These are phyloP conservation scores for Knoxia roxburghii DNA, from an alignment of 257 asterid genomes.

Conservation along the genomic window DNA sequence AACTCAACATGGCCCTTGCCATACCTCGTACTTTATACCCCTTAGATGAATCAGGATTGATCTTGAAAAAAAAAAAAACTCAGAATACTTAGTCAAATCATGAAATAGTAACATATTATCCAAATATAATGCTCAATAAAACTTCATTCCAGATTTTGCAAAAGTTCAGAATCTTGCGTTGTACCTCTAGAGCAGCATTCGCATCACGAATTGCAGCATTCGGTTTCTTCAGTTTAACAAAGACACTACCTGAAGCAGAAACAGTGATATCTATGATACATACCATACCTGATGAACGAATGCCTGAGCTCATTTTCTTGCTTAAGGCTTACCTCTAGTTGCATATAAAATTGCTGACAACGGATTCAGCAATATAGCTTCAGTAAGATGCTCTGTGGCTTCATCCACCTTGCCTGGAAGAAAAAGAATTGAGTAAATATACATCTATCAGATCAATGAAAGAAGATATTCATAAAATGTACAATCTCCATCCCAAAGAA, in stretches of 20 bases:
- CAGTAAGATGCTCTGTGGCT: constrained; percentile 50
- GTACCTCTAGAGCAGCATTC: constrained; percentile 70
- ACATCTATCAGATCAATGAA: too few species aligned
- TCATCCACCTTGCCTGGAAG: constrained; percentile 52
- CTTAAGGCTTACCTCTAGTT: constrained; percentile 43
- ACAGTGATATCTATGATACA: constrained; percentile 6
- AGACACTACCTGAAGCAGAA: constrained; percentile 44
- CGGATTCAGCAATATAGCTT: constrained; percentile 63
- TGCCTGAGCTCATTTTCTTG: constrained; percentile 1
- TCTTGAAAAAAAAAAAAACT: constrained; percentile 29
- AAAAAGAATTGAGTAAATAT: constrained; percentile 4
- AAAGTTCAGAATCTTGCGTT: constrained; percentile 4
- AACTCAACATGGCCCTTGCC: constrained; percentile 74
- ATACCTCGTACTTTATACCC: constrained; percentile 81
- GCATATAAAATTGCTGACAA: constrained; percentile 58
- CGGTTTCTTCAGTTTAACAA: constrained; percentile 60
- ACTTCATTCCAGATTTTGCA: background rate
- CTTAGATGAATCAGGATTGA: constrained; percentile 76
- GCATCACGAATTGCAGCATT: constrained; percentile 83
- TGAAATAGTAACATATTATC: too few species aligned
- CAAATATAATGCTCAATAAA: background rate
- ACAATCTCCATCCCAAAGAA: too few species aligned
- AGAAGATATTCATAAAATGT: too few species aligned
- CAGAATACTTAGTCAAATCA: background rate
- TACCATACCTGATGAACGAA: constrained; percentile 1